Evolutionary conservation across 176 grass and related monocot species (phyloP), one percentile per base, ranked within the genome.

Genomic region (Poa annua): DNA sequence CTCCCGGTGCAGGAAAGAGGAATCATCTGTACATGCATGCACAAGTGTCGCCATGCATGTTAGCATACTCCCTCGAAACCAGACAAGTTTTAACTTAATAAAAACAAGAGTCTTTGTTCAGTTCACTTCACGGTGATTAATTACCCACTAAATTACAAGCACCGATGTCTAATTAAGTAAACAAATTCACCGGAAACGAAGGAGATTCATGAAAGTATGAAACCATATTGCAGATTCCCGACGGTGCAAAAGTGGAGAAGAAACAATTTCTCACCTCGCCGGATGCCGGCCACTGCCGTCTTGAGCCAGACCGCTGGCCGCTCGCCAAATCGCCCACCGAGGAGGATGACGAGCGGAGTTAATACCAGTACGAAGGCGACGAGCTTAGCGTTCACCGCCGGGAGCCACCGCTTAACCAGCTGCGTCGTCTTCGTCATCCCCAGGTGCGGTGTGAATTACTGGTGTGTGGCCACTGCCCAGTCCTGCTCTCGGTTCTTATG

Each of bases 391-490:
- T 62, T 25, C 22, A 39, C 2, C 0, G 29, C 54, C 55, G 24
- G 15, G 16, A 24, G 56, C 79, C 85, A 87, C 48, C 79, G 50
- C 85, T 41, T 78, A 5, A 24, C 6, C 74, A 10, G 21, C 75
- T 11, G 11, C 53, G 11, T 13, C 45, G 74, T 77, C 34, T 54
- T 76, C 69, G 24, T 50, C 81, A 50, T 74, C 9, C 59, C 32
- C 75, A 22, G 7, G 17, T 11, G 13, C 3, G 56, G 11, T 4
- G 61, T 42, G 44, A 45, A 11, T 45, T 45, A 2, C 44, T 45
- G 44, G 44, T 1, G 44, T 2, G n/a, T 41, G 35, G 26, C n/a
- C 38, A 20, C 20, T 65, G 8, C 17, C 55, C 22, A 44, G 3
- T 34, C 44, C 34, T 24, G 61, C 56, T 71, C 45, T 60, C 50